phyloP scores from a whole-genome alignment of 441 rosid species.

The Syzygium syzygioides region DNA sequence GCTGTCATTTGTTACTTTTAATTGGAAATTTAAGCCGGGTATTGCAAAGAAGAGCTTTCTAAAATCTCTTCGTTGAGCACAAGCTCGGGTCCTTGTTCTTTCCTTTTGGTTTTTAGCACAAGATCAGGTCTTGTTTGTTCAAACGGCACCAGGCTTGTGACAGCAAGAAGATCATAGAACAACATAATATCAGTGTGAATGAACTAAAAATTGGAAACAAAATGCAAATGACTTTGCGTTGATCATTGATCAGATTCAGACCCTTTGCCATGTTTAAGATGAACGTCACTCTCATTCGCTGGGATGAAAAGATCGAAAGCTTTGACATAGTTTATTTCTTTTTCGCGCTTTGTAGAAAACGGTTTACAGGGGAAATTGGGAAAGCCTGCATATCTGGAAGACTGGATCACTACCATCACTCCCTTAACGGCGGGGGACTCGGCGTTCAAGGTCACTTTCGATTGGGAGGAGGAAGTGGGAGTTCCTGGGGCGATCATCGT shows the following conservation, averaged over 20 bases:
- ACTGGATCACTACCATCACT: conserved; percentile 45
- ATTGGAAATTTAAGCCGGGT: neutral
- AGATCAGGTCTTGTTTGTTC: neutral
- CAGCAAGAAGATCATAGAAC: neutral
- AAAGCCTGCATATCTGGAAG: conserved; percentile 47
- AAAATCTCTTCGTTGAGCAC: neutral
- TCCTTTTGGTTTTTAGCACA: neutral
- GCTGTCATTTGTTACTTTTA: neutral
- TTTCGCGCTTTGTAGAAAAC: conserved; percentile 25
- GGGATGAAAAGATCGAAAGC: neutral
- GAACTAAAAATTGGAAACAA: neutral
- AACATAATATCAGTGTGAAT: neutral
- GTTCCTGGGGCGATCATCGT: conserved; percentile 64
- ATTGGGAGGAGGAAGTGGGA: conserved; percentile 51
- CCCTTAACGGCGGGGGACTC: conserved; percentile 57
- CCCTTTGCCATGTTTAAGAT: neutral
- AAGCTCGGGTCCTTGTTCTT: neutral
- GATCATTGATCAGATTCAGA: neutral
- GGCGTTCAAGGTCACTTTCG: conserved; percentile 47
- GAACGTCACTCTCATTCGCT: neutral
- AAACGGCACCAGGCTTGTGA: neutral
- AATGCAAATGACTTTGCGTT: neutral
- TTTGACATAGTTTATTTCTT: neutral
- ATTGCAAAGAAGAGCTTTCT: neutral
- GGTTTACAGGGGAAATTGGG: conserved; percentile 51